These are phyloP conservation scores for Beauveria asiatica DNA, from an alignment of 2,329 filamentous ascomycete species.

Conservation along the genomic window DNA sequence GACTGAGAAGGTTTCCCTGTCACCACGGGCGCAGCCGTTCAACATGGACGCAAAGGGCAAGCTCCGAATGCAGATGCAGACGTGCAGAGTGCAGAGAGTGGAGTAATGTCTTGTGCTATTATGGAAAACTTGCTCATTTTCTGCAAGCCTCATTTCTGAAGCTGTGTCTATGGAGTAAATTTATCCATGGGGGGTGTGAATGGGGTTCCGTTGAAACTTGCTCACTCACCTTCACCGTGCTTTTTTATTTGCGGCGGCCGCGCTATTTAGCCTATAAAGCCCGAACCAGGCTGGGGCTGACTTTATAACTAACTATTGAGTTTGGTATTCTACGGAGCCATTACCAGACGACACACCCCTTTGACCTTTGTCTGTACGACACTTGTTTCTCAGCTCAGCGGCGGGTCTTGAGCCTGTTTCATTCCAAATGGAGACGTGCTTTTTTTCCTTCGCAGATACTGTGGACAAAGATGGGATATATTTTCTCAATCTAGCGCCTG, in stretches of 20 bases:
- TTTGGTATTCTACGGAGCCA: no score
- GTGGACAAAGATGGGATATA: neutral
- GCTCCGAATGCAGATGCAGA: neutral
- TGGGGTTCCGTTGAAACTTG: conserved; percentile 2
- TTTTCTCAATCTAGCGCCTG: conserved; percentile 5
- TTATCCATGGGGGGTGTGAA: no score
- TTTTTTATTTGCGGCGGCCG: neutral
- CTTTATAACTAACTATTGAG: no score
- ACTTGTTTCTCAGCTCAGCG: neutral
- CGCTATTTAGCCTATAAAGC: neutral
- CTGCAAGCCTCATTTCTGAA: conserved; percentile 4
- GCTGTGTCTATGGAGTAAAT: neutral
- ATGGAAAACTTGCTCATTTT: conserved; percentile 9
- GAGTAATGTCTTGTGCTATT: neutral
- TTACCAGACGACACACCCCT: neutral
- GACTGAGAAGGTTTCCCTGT: neutral
- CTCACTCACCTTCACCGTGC: neutral
- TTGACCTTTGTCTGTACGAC: neutral
- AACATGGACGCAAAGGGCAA: no score
- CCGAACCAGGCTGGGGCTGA: neutral
- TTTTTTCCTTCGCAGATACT: neutral
- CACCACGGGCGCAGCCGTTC: neutral
- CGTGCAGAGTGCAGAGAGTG: neutral
- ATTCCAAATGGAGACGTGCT: neutral
- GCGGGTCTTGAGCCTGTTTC: neutral